Evolutionary conservation across 345 rosid species (phyloP).

Genomic region (Moricandia moricandioides): DNA sequence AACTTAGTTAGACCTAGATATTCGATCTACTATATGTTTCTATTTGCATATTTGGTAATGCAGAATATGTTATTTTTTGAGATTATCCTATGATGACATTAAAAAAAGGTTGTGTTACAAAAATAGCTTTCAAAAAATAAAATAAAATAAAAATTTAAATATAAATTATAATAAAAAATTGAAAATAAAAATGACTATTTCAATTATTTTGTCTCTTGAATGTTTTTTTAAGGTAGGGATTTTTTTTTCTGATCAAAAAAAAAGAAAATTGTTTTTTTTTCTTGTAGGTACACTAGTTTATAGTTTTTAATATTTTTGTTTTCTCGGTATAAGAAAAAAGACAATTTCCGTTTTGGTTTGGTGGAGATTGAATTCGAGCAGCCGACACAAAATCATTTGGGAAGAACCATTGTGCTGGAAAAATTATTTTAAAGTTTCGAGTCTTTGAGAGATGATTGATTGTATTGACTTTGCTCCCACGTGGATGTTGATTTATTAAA

Average conservation of each 20-base stretch:
- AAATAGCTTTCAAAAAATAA: too few species aligned
- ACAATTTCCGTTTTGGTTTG: background rate
- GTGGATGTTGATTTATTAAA: conserved; percentile 16
- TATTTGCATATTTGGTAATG: conserved; percentile 2
- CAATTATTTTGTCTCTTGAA: too few species aligned
- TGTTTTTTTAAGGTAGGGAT: too few species aligned
- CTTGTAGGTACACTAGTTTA: background rate
- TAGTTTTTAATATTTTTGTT: background rate
- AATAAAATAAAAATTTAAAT: too few species aligned
- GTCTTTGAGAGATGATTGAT: conserved; percentile 19
- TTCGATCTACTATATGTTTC: background rate
- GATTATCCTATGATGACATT: too few species aligned
- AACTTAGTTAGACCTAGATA: conserved; percentile 7
- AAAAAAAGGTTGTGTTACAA: too few species aligned
- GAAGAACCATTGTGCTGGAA: conserved; percentile 15
- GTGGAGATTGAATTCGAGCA: conserved; percentile 18
- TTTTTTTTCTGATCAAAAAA: too few species aligned
- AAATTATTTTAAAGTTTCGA: background rate
- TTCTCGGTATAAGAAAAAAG: background rate
- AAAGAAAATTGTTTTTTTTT: too few species aligned
- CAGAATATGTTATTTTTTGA: background rate
- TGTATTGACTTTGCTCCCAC: conserved; percentile 22
- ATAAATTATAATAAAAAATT: too few species aligned
- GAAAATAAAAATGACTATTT: too few species aligned
- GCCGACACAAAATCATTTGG: conserved; percentile 32